A percentile compares a stretch with the other conserved stretches of the same genome.
These are phyloP conservation scores for Malassezia caprae DNA, from an alignment of 1,284 basidiomycete species.

Conservation along the genomic window DNA sequence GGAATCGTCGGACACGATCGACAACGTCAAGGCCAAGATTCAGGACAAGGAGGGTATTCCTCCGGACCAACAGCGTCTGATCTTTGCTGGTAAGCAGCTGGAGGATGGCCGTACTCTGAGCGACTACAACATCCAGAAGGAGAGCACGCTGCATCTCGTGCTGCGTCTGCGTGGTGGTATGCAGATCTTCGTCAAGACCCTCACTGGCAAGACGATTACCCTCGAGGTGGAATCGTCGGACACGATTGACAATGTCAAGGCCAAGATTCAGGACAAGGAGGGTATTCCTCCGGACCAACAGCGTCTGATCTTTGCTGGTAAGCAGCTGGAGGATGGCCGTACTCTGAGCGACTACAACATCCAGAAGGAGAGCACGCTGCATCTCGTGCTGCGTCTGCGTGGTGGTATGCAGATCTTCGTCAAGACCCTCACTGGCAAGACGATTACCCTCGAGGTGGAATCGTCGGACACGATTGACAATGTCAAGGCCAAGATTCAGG, in stretches of 20 bases:
- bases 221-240: slow-evolving; percentile 77
- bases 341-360: slow-evolving; percentile 51
- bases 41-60: slow-evolving; percentile 52
- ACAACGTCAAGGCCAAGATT: slow-evolving; percentile 57
- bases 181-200: slow-evolving; percentile 53
- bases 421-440: slow-evolving; percentile 85
- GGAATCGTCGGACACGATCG: slow-evolving; percentile 81
- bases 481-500: slow-evolving; percentile 49
- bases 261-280: slow-evolving; percentile 51
- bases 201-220: slow-evolving; percentile 97
- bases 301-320: too few species aligned
- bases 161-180: slow-evolving; percentile 45
- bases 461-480: slow-evolving; percentile 88
- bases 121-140: slow-evolving; percentile 50
- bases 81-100: slow-evolving; percentile 51
- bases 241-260: slow-evolving; percentile 73
- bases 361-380: slow-evolving; percentile 44
- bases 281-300: too few species aligned
- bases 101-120: slow-evolving; percentile 51
- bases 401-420: slow-evolving; percentile 48
- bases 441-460: slow-evolving; percentile 87
- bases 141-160: slow-evolving; percentile 39
- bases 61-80: too few species aligned
- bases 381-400: slow-evolving; percentile 40
- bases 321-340: slow-evolving; percentile 51